Evolutionary conservation across 768 basidiomycete species (phyloP).

Genomic region (Pleurotus eryngii): DNA sequence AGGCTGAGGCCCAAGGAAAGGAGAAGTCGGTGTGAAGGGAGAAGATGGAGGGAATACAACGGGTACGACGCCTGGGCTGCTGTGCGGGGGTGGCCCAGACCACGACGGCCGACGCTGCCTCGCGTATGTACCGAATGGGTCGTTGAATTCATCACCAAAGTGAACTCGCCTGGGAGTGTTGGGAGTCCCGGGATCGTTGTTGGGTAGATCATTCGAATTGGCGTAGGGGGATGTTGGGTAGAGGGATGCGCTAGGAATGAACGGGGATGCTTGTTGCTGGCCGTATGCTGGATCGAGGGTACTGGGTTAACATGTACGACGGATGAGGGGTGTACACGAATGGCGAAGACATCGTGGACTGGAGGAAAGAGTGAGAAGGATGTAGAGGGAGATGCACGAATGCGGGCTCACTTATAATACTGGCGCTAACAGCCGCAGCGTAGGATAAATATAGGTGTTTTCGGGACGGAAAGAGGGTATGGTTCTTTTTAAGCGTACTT

Average conservation of each 20-base stretch:
- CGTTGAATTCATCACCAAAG: conserved; percentile 19
- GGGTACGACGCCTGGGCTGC: conserved; percentile 13
- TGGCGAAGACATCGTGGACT: conserved; percentile 34
- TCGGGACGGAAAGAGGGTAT: not conserved
- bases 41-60: conserved; percentile 15
- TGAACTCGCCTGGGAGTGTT: conserved; percentile 23
- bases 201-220: conserved; percentile 15
- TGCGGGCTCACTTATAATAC: not conserved
- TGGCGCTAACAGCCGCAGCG: not conserved
- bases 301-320: conserved; percentile 31
- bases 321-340: conserved; percentile 40
- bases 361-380: not conserved
- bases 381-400: not conserved
- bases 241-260: conserved; percentile 36
- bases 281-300: conserved; percentile 25
- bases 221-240: conserved; percentile 36
- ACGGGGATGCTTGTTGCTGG: conserved; percentile 37
- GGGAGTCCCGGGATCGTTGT: conserved; percentile 17
- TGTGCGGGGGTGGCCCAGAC: conserved; percentile 27
- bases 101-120: conserved; percentile 41
- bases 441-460: not conserved
- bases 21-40: conserved; percentile 14
- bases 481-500: not conserved
- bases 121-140: conserved; percentile 16
- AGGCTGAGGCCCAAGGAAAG: conserved; percentile 17